Evolutionary conservation across 148 eudicot genomes (phyloP).

Genomic region (Pouteria glomerata): DNA sequence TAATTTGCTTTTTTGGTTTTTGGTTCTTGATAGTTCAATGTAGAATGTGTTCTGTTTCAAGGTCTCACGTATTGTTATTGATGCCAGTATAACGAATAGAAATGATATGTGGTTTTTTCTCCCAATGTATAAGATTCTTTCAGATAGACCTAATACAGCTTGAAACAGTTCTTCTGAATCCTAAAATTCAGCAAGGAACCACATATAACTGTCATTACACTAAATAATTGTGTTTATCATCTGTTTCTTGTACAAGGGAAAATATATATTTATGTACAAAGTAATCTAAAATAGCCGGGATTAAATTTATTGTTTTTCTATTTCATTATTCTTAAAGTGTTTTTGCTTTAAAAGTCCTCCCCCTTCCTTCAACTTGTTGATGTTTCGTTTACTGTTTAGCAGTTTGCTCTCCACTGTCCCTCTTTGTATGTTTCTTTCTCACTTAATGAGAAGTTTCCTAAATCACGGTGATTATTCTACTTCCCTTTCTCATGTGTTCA

Average conservation of each 20-base stretch:
- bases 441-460: neutral
- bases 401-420: neutral
- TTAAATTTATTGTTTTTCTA: neutral
- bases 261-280: neutral
- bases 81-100: slow-evolving; percentile 2
- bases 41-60: neutral
- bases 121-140: neutral
- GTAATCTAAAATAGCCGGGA: neutral
- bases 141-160: neutral
- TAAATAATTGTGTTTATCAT: neutral
- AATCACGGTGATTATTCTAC: neutral
- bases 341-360: neutral
- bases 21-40: slow-evolving; percentile 10
- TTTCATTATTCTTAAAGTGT: neutral
- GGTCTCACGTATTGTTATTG: neutral
- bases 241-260: neutral
- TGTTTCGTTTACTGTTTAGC: neutral
- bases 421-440: neutral
- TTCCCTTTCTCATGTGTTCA: neutral
- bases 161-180: neutral
- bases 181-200: neutral
- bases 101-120: neutral
- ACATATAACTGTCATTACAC: neutral
- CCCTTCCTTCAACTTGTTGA: neutral
- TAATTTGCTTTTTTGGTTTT: neutral